These are phyloP conservation scores for Dioszegia aurantiaca DNA, from an alignment of 768 basidiomycete species.

Conservation along the genomic window DNA sequence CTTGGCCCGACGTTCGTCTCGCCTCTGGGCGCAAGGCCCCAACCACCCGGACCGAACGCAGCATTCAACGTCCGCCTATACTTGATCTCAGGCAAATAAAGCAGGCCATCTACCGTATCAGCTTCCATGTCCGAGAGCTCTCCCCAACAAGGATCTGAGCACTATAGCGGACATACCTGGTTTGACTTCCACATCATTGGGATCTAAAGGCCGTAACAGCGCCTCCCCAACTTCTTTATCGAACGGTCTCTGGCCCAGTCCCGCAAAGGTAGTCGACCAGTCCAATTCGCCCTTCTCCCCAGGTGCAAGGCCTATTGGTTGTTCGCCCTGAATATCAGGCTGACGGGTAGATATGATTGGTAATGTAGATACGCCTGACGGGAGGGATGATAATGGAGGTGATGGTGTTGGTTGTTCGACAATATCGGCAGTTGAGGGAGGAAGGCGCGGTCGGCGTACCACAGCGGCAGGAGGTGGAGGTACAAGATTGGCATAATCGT, in stretches of 20 bases:
- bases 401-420: conserved; percentile 18
- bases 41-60: conserved; percentile 93
- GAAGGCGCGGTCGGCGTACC: background rate
- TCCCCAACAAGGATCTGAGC: too few species aligned
- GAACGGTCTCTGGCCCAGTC: conserved; percentile 58
- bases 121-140: too few species aligned
- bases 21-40: conserved; percentile 91
- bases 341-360: conserved; percentile 3
- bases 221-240: conserved; percentile 68
- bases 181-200: conserved; percentile 84
- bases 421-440: background rate
- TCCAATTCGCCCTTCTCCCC: conserved; percentile 1
- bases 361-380: conserved; percentile 3
- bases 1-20: conserved; percentile 85
- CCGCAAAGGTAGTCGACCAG: conserved; percentile 13
- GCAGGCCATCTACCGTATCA: conserved; percentile 67
- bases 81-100: conserved; percentile 96
- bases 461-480: conserved; percentile 16
- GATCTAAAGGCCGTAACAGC: conserved; percentile 70
- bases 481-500: conserved; percentile 28
- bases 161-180: conserved; percentile 64
- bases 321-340: conserved; percentile 14
- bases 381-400: conserved; percentile 24
- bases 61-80: conserved; percentile 86
- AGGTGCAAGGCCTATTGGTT: background rate